Conservation (phyloP, 2,329 filamentous ascomycete species). For the Fusarium nelsonii region DNA sequence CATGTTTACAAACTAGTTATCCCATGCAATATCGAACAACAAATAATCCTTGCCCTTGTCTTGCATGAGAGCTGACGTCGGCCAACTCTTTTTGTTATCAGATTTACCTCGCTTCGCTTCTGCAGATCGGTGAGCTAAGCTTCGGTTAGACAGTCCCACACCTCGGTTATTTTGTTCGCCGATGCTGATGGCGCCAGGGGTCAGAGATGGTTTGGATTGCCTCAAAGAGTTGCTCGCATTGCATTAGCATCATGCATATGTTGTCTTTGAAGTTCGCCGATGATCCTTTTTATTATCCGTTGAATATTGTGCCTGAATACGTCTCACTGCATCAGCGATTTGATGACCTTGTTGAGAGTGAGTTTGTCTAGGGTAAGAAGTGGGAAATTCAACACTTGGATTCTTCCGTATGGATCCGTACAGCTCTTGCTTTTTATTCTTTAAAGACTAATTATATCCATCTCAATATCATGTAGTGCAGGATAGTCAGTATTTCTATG, state of each 20-base stretch:
- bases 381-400: neutral
- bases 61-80: neutral
- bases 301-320: neutral
- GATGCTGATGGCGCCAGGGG: neutral
- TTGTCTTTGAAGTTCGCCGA: conserved; percentile 6
- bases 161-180: conserved; percentile 16
- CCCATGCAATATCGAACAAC: neutral
- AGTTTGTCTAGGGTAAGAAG: neutral
- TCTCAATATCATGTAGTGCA: too few species aligned
- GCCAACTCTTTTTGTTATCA: neutral
- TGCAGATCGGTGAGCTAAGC: conserved; percentile 21
- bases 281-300: neutral
- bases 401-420: neutral
- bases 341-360: neutral
- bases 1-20: neutral
- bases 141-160: neutral
- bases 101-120: neutral
- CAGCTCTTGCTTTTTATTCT: too few species aligned
- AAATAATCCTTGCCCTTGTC: neutral
- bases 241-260: conserved; percentile 1
- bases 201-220: neutral
- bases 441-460: too few species aligned
- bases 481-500: too few species aligned
- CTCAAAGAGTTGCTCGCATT: neutral
- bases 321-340: neutral